These are phyloP conservation scores for Cordyceps fumosorosea DNA, from an alignment of 2,329 filamentous ascomycete genomes.

Conservation along the genomic window DNA sequence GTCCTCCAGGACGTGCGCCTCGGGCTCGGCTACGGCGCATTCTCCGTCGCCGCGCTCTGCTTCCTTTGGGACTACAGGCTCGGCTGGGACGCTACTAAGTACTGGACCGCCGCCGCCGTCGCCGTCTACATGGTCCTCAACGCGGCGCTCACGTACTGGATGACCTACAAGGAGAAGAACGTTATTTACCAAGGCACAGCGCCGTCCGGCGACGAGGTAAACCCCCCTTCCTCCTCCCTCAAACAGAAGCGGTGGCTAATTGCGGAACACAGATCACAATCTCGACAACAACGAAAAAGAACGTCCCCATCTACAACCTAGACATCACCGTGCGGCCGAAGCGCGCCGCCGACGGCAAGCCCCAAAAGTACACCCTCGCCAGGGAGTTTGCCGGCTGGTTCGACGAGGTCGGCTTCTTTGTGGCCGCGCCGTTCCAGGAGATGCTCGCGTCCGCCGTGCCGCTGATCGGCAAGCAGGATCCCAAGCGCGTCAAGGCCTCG, in stretches of 20 bases:
- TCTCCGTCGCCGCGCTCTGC: constrained; percentile 71
- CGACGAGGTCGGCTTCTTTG: constrained; percentile 64
- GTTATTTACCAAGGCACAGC: constrained; percentile 69
- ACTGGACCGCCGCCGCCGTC: constrained; percentile 74
- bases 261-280: constrained; percentile 58
- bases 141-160: constrained; percentile 72
- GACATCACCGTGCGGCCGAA: constrained; percentile 48
- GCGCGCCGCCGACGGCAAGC: constrained; percentile 29
- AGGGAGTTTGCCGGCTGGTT: constrained; percentile 72
- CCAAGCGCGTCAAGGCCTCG: constrained; percentile 43
- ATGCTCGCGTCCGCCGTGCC: constrained; percentile 65
- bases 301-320: constrained; percentile 74
- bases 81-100: constrained; percentile 81
- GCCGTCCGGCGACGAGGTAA: constrained; percentile 60
- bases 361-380: constrained; percentile 43
- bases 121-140: constrained; percentile 75
- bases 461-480: constrained; percentile 59
- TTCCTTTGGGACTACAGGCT: constrained; percentile 90
- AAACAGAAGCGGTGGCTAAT: not conserved
- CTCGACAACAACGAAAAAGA: constrained; percentile 66
- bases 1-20: constrained; percentile 76
- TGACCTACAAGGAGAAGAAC: constrained; percentile 74
- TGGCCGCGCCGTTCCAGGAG: constrained; percentile 70
- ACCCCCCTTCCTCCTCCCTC: constrained; percentile 10
- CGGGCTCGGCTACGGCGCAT: constrained; percentile 73